Evolutionary conservation across 805 yeast species (phyloP), one percentile per base, ranked within the genome.

Genomic region (Lachancea waltii): DNA sequence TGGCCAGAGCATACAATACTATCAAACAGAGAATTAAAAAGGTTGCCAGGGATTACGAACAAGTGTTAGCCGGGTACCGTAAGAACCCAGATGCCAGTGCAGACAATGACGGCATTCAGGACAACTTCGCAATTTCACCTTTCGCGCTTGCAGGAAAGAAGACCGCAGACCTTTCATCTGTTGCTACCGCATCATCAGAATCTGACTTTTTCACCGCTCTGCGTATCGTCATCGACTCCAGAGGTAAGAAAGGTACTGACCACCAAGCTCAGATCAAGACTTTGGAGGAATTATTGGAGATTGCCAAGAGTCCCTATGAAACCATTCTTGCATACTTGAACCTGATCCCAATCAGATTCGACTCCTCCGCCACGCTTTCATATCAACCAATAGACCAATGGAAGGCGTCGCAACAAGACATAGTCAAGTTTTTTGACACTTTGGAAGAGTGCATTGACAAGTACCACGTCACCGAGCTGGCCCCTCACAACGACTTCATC

Each of bases 191-290:
- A 24, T 57, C 63, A 7, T 60, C 58, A 16, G 66, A 59, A 41
- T 69, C 66, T 13, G 72, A 68, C 40, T 78, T 87, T 40, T 86
- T 89, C 68, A 68, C 78, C 41, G 76, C 83, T 24, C 71, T 92
- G 59, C 75, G 81, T 59, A 63, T 77, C 38, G 79, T 92, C 41
- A 68, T 83, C 43, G 97, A 92, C 63, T 72, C 87, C 35, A 81
- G 98, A 67, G 98, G 98, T 70, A 89, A 89, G 72, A 90, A 85
- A 71, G 87, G 85, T 61, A 82, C 86, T 46, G 95, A 90, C 62
- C 77, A 80, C 47, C 62, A 59, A 46, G 95, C 85, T 62, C 95
- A 90, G 63, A 76, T 87, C 47, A 65, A 67, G 40, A 68, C 72
- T 31, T 70, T 92, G 56, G 95, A 84, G 65, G 70, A 68, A 33